These are phyloP conservation scores for Monosporascus cannonballus DNA, from an alignment of 2,329 filamentous ascomycete species.

Conservation along the genomic window DNA sequence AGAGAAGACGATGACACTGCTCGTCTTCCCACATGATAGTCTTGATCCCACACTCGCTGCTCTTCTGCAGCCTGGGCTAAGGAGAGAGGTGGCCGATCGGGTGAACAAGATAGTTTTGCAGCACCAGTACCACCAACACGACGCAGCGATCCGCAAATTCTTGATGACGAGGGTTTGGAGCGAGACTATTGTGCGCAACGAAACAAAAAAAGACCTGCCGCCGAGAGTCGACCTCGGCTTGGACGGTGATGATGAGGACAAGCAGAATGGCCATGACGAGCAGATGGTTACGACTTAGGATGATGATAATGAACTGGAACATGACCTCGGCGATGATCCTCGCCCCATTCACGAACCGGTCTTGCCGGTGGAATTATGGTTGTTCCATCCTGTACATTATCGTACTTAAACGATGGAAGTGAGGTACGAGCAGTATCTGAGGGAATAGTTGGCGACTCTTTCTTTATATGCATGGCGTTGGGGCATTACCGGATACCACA, in stretches of 20 bases:
- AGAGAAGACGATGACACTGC: slow-evolving; percentile 85
- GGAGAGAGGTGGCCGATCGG: slow-evolving; percentile 74
- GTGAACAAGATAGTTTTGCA: slow-evolving; percentile 87
- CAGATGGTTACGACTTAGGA: slow-evolving; percentile 46
- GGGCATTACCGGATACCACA: not conserved
- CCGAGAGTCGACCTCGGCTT: slow-evolving; percentile 33
- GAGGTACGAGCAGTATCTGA: not conserved
- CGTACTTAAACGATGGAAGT: not conserved
- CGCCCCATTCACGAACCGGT: not conserved
- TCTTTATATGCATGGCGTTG: not conserved
- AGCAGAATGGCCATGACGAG: slow-evolving; percentile 38
- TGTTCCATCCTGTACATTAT: not conserved
- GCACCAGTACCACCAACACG: slow-evolving; percentile 64
- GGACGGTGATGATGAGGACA: slow-evolving; percentile 20
- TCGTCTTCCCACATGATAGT: slow-evolving; percentile 80
- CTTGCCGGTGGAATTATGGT: not conserved
- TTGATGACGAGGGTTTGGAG: slow-evolving; percentile 82
- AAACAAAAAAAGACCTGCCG: slow-evolving; percentile 34
- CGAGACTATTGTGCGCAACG: slow-evolving; percentile 54
- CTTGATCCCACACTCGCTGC: slow-evolving; percentile 69
- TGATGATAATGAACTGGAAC: not conserved
- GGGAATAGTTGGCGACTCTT: not conserved
- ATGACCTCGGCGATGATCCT: not conserved
- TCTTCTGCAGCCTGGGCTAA: slow-evolving; percentile 72
- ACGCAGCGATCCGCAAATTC: slow-evolving; percentile 76